phyloP scores from a whole-genome alignment of 2,329 filamentous ascomycete species.

The Venturia asperata region DNA sequence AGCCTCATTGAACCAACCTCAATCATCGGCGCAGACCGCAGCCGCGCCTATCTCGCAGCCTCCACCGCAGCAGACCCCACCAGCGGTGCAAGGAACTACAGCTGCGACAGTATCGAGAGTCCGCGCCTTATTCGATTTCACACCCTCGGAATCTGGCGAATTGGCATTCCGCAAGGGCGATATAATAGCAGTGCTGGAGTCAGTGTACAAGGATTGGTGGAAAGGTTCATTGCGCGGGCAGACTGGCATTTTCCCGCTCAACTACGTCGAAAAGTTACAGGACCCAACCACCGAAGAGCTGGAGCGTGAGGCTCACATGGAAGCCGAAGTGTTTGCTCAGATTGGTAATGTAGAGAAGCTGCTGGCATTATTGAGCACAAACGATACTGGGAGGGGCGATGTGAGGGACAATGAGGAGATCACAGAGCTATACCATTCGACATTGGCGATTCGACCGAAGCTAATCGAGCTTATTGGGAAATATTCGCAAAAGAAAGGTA shows the following conservation, averaged over 20 bases:
- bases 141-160: constrained; percentile 87
- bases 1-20: constrained; percentile 29
- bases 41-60: constrained; percentile 22
- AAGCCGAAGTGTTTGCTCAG: constrained; percentile 69
- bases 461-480: constrained; percentile 97
- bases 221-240: constrained; percentile 89
- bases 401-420: constrained; percentile 97
- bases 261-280: constrained; percentile 95
- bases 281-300: constrained; percentile 93
- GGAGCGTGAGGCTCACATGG: constrained; percentile 93
- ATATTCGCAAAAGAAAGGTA: constrained; percentile 98
- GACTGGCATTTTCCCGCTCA: constrained; percentile 95
- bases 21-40: constrained; percentile 32
- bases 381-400: constrained; percentile 46
- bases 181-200: constrained; percentile 93
- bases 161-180: constrained; percentile 95
- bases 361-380: constrained; percentile 83
- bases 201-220: constrained; percentile 99
- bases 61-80: constrained; percentile 55
- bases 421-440: constrained; percentile 83
- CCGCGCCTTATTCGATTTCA: constrained; percentile 88
- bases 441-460: constrained; percentile 88
- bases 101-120: constrained; percentile 94
- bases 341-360: constrained; percentile 75
- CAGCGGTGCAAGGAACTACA: constrained; percentile 59